Evolutionary conservation across 2,329 filamentous ascomycete genomes (phyloP).

Genomic region (Dactylonectria macrodidyma): DNA sequence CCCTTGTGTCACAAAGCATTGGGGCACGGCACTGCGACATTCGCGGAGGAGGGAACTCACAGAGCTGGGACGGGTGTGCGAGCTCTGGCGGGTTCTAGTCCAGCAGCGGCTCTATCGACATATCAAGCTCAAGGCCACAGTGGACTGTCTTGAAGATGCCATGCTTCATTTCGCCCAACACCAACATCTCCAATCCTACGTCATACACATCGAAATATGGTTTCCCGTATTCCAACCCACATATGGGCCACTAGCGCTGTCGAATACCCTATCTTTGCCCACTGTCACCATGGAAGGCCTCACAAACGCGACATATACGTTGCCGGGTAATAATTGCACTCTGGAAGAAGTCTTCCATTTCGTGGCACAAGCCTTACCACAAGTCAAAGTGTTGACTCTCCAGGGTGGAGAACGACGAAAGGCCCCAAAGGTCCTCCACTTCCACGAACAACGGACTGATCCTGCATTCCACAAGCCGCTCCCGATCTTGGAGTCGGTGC

Average conservation of each 20-base stretch:
- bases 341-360: slow-evolving; percentile 79
- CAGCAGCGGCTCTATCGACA: slow-evolving; percentile 82
- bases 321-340: slow-evolving; percentile 77
- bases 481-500: slow-evolving; percentile 68
- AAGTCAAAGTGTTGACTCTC: slow-evolving; percentile 77
- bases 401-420: slow-evolving; percentile 86
- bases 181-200: slow-evolving; percentile 72
- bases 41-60: slow-evolving; percentile 78
- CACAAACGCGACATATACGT: slow-evolving; percentile 70
- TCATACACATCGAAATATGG: slow-evolving; percentile 84
- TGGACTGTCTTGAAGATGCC: slow-evolving; percentile 72
- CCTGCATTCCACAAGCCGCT: slow-evolving; percentile 53
- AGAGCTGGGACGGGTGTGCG: slow-evolving; percentile 74
- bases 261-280: slow-evolving; percentile 63
- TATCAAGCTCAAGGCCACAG: slow-evolving; percentile 81
- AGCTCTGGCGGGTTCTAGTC: slow-evolving; percentile 76
- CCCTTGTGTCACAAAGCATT: slow-evolving; percentile 69
- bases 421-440: slow-evolving; percentile 73
- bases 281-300: slow-evolving; percentile 69
- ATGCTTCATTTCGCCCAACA: slow-evolving; percentile 72
- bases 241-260: slow-evolving; percentile 59
- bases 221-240: slow-evolving; percentile 80
- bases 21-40: slow-evolving; percentile 76
- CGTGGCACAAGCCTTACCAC: slow-evolving; percentile 70
- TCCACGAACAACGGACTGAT: slow-evolving; percentile 43